Percentiles rank a stretch among this genome's conserved stretches.
Conservation (phyloP, 352 stramenopile genomes). For the Phytophthora megakarya region DNA sequence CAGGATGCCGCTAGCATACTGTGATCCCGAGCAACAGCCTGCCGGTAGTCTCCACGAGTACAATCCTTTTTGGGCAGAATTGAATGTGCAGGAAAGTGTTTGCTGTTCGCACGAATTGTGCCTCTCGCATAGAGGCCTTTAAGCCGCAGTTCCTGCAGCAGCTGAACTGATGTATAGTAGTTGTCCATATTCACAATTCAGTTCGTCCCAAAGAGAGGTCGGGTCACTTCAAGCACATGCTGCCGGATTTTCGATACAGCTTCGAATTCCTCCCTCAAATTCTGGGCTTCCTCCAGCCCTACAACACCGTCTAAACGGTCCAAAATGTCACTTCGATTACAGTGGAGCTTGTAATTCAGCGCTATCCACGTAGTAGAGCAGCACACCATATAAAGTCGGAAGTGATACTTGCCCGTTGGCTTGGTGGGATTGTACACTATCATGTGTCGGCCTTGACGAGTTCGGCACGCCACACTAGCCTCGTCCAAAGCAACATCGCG, state of each 20-base stretch:
- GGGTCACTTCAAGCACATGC: constrained; percentile 16
- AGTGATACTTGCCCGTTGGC: constrained; percentile 24
- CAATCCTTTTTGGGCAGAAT: neutral
- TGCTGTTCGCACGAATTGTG: neutral
- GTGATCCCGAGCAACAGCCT: too few relatives aligned
- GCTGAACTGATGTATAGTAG: constrained; percentile 11
- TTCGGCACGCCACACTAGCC: constrained; percentile 8
- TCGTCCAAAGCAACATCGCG: constrained; percentile 12
- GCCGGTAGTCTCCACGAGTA: neutral
- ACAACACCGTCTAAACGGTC: neutral
- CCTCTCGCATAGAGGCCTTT: neutral
- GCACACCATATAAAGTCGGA: neutral
- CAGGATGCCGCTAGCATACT: constrained; percentile 5
- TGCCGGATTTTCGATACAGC: constrained; percentile 6
- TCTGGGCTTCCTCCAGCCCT: neutral
- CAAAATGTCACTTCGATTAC: neutral
- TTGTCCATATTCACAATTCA: constrained; percentile 12
- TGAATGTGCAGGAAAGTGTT: neutral
- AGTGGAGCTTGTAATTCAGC: neutral
- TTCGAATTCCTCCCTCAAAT: constrained; percentile 4
- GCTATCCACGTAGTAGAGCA: neutral
- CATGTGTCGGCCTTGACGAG: neutral
- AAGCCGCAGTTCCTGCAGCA: neutral
- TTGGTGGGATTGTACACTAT: constrained; percentile 18
- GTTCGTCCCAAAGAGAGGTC: neutral